These are phyloP conservation scores for Chlorella variabilis DNA, from an alignment of 163 green algal genomes.

Conservation along the genomic window DNA sequence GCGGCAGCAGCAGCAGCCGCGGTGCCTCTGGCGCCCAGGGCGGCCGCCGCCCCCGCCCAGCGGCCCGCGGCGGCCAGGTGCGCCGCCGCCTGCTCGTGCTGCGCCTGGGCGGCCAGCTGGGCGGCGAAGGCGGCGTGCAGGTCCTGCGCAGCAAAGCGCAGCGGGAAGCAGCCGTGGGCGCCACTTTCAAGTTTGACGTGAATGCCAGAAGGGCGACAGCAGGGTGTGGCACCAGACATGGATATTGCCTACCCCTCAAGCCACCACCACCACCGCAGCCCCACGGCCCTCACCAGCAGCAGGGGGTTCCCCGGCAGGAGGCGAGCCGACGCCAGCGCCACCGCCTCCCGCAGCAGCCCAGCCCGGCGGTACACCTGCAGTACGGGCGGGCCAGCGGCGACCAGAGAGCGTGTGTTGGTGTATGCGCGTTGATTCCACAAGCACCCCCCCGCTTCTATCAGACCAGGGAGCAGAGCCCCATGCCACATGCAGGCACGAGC, in stretches of 20 bases:
- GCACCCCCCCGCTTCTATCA: too few relatives aligned
- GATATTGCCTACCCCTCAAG: too few relatives aligned
- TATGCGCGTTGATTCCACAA: too few relatives aligned
- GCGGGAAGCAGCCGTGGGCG: too few relatives aligned
- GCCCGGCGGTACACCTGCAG: constrained; percentile 26
- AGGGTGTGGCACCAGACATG: too few relatives aligned
- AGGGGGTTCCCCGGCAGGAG: constrained; percentile 38
- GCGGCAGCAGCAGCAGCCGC: neutral
- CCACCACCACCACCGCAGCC: too few relatives aligned
- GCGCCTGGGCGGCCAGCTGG: constrained; percentile 11
- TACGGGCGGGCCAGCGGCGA: neutral
- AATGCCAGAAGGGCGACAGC: too few relatives aligned
- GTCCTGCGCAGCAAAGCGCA: constrained; percentile 3
- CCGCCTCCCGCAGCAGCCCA: constrained; percentile 40
- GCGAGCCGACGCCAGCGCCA: constrained; percentile 20
- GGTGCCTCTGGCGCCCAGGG: constrained; percentile 1
- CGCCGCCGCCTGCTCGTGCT: constrained; percentile 29
- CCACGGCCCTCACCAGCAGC: constrained; percentile 18
- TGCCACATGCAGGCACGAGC: too few relatives aligned
- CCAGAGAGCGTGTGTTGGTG: too few relatives aligned
- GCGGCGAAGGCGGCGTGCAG: constrained; percentile 26
- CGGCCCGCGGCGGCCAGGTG: constrained; percentile 10
- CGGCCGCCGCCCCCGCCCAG: constrained; percentile 6
- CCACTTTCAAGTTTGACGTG: too few relatives aligned
- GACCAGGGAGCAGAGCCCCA: too few relatives aligned